Percentiles rank a stretch among this genome's conserved stretches.
Conservation (phyloP, 306 rosid genomes). For the Adenanthera pavonina region DNA sequence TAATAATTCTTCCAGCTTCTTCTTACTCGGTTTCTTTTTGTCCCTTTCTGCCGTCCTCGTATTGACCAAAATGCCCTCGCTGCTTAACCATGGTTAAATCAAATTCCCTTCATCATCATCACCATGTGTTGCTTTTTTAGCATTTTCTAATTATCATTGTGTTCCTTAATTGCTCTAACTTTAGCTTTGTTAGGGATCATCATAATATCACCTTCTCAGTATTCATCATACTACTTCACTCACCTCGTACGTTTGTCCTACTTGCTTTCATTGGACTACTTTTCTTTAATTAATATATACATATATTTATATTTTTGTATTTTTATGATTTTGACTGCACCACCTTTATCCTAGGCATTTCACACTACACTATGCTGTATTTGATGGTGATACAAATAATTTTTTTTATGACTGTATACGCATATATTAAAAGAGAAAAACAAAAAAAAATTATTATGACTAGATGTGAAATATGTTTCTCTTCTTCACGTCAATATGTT, state of each 20-base stretch:
- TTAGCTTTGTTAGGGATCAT: constrained; percentile 40
- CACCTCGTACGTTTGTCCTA: constrained; percentile 13
- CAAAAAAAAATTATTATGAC: too few relatives aligned
- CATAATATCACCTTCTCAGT: constrained; percentile 39
- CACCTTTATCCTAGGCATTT: too few relatives aligned
- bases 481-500: too few relatives aligned
- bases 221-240: constrained; percentile 32
- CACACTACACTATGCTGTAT: too few relatives aligned
- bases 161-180: constrained; percentile 43
- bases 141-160: constrained; percentile 36
- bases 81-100: constrained; percentile 37
- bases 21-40: neutral
- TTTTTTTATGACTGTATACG: too few relatives aligned
- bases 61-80: constrained; percentile 44
- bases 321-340: too few relatives aligned
- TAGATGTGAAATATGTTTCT: too few relatives aligned
- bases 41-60: neutral
- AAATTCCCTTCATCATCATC: constrained; percentile 14
- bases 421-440: too few relatives aligned
- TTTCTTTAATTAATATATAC: neutral
- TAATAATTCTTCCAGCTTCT: neutral
- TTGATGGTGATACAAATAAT: too few relatives aligned
- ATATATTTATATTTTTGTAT: too few relatives aligned
- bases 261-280: constrained; percentile 40
- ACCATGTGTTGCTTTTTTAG: constrained; percentile 37